Percentiles rank a stretch among this genome's conserved stretches.
These are phyloP conservation scores for Luvunga scandens DNA, from an alignment of 345 rosid species.

Conservation along the genomic window DNA sequence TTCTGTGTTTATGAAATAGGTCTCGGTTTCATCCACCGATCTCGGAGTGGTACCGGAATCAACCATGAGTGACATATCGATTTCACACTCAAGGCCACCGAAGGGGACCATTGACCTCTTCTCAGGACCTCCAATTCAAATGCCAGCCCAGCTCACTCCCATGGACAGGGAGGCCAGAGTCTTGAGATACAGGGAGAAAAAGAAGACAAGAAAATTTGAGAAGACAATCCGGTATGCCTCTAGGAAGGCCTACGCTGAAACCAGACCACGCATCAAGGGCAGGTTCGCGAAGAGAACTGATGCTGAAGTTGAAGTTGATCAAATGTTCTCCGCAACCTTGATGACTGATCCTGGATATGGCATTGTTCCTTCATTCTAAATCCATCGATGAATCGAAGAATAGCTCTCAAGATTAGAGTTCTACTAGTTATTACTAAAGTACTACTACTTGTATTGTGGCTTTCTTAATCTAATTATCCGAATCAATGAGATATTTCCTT, in stretches of 20 bases:
- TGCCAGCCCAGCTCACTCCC: slow-evolving; percentile 64
- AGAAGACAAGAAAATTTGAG: slow-evolving; percentile 82
- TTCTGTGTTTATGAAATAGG: slow-evolving; percentile 34
- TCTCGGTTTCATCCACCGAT: slow-evolving; percentile 68
- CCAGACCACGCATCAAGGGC: slow-evolving; percentile 90
- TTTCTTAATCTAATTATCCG: slow-evolving; percentile 19
- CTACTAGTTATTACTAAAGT: slow-evolving; percentile 17
- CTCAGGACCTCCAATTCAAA: slow-evolving; percentile 45
- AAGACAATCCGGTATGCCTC: slow-evolving; percentile 98
- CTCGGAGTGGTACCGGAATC: slow-evolving; percentile 72
- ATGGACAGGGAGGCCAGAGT: slow-evolving; percentile 93
- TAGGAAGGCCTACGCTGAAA: slow-evolving; percentile 94
- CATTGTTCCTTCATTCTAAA: slow-evolving; percentile 72
- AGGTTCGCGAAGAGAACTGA: slow-evolving; percentile 81
- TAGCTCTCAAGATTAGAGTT: slow-evolving; percentile 1
- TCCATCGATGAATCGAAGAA: not conserved
- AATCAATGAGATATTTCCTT: slow-evolving; percentile 13
- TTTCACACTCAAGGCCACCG: slow-evolving; percentile 43
- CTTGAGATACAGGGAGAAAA: slow-evolving; percentile 89
- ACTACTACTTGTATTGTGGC: slow-evolving; percentile 17
- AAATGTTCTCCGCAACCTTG: slow-evolving; percentile 52
- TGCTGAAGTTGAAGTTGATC: slow-evolving; percentile 58
- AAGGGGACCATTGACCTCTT: slow-evolving; percentile 63
- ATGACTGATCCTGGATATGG: slow-evolving; percentile 58
- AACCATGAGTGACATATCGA: slow-evolving; percentile 54